Base-by-base conservation (phyloP, 2,329 filamentous ascomycete species). In the Sporothrix inflata region DNA sequence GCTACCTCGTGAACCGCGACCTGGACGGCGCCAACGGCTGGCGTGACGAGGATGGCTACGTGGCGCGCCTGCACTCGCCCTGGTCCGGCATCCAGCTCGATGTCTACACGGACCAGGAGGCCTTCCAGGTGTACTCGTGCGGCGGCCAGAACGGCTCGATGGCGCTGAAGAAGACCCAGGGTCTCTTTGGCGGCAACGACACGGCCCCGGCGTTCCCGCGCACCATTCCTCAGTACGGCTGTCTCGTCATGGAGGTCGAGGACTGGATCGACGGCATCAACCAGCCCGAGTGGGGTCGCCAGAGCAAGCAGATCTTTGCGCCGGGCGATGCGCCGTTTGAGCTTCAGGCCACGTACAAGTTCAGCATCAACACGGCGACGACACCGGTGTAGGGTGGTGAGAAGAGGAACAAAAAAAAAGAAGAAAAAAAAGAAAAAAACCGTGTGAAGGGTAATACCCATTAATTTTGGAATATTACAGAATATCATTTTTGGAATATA, bases 191-290 rank as follows among this genome's bases (percentile, higher is more conserved):
- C 74, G 81, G 87, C 73, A 55, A 69, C 55, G 24, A 21, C 45
- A 16, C 24, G 4, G 19, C 70, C 34, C 74, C 81, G 1, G 81
- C 83, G 42, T 87, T 90, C 76, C 87, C 89, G 3, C 85, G 90
- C 49, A 87, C 87, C 8, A 91, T 94, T 34, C 86, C 88, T 71
- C 80, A 94, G 84, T 93, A 94, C 78, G 94, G 93, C 42, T 98
- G 95, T 81, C 79, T 97, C 34, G 95, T 97, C 66, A 87, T 98
- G 81, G 95, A 98, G 83, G 93, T 96, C 14, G 89, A 98, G 85
- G 94, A 96, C 80, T 98, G 90, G 88, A 97, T 98, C 78, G 94
- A 97, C 79, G 94, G 87, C 34, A 96, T 98, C 83, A 98, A 97
- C 83, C 88, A 97, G 77, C 94, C 94, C 0, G 88, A 94, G 81